Base-by-base conservation (phyloP, 768 basidiomycete genomes). In the Lactifluus echinatus region DNA sequence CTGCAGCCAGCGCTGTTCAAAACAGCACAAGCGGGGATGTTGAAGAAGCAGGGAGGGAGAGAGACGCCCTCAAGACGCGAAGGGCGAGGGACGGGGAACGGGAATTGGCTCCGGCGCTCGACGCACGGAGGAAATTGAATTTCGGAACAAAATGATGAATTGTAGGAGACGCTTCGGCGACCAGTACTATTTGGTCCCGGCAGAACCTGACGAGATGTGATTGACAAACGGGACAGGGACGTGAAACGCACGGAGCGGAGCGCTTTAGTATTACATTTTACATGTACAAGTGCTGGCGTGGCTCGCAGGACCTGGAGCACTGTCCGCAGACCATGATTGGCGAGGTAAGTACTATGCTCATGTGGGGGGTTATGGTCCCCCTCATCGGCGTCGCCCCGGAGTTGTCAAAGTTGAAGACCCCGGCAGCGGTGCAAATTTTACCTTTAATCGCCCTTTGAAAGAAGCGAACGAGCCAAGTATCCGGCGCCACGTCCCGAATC, bases 151-250 rank as follows among this genome's bases (percentile, higher is more conserved):
- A 50, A 53, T 59, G 56, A 59, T 49, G 60, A 58, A 61, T 53
- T 42, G 36, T 21, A 59, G 51, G 40, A 49, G 57, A 59, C 48
- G 50, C 31, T 29, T 59, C 58, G 58, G 58, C 58, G 58, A 59
- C 58, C 58, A 59, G 58, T 59, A 59, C 58, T 59, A 59, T 59
- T 59, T 59, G 48, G 58, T 59, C 40, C 58, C 58, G 58, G 57
- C 53, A 59, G 48, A 31, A 33, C 44, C 26, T 54, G 53, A 59
- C 57, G 34, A 54, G 23, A 24, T 28, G 46, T 34, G 52, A 21
- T 53, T 53, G 52, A 53, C 52, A 53, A 50, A 49, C 36, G 47
- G n/a, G 34, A 33, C 34, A 21, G 34, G 49, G 47, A 54, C 34
- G 12, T 59, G 58, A 59, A 59, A 55, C 58, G 53, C 39, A 50